Conservation (phyloP, 208 protist genomes). For the Trypanosoma melophagium region DNA sequence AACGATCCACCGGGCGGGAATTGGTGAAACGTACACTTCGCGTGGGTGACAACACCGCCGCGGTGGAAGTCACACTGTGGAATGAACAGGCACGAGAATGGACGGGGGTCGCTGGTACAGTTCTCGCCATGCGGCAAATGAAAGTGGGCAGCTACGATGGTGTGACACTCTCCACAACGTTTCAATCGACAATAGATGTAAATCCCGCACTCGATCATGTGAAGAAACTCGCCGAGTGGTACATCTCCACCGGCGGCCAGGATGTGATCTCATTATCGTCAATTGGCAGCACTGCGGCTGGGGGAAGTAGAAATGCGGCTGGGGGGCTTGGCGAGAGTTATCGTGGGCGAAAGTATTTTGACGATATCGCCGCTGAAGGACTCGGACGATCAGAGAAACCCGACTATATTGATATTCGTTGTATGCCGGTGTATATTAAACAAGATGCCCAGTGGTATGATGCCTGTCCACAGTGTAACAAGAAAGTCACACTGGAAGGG, state of each 20-base stretch:
- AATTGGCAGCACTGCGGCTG: slow-evolving; percentile 26
- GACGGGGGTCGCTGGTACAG: slow-evolving; percentile 56
- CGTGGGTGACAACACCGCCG: slow-evolving; percentile 74
- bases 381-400: slow-evolving; percentile 77
- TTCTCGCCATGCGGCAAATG: slow-evolving; percentile 81
- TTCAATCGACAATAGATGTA: slow-evolving; percentile 80
- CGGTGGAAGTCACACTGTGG: slow-evolving; percentile 89
- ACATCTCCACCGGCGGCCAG: slow-evolving; percentile 74
- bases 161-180: slow-evolving; percentile 80
- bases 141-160: slow-evolving; percentile 87
- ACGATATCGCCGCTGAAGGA: slow-evolving; percentile 74
- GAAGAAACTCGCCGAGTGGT: slow-evolving; percentile 87
- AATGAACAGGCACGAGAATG: slow-evolving; percentile 84
- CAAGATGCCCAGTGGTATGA: slow-evolving; percentile 91
- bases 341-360: slow-evolving; percentile 84
- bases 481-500: slow-evolving; percentile 86
- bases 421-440: slow-evolving; percentile 89
- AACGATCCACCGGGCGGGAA: slow-evolving; percentile 81
- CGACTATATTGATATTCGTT: slow-evolving; percentile 87
- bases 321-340: slow-evolving; percentile 50
- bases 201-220: slow-evolving; percentile 82
- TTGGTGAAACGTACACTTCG: slow-evolving; percentile 82
- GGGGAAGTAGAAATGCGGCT: slow-evolving; percentile 13
- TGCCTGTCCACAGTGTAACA: slow-evolving; percentile 90
- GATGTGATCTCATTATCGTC: slow-evolving; percentile 78